These are phyloP conservation scores for Panaeolus papilionaceus DNA, from an alignment of 768 basidiomycete genomes.

Conservation along the genomic window DNA sequence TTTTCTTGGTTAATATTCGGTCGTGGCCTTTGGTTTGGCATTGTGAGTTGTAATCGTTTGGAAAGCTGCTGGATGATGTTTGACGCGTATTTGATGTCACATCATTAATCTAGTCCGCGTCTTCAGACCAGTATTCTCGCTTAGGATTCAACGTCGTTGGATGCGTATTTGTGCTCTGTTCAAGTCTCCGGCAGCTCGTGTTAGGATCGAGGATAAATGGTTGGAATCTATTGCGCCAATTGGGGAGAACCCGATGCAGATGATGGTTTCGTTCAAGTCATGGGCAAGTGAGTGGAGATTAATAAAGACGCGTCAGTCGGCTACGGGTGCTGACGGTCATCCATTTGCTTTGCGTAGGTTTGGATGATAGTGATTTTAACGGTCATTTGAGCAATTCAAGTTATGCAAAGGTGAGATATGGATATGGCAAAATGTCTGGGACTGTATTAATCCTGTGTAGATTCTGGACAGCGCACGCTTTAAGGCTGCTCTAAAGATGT, in stretches of 20 bases:
- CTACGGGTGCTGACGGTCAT: conserved; percentile 1
- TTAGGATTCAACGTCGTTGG: conserved; percentile 39
- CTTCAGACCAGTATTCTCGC: conserved; percentile 50
- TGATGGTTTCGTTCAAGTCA: conserved; percentile 43
- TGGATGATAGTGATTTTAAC: conserved; percentile 79
- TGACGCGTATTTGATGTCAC: conserved; percentile 7
- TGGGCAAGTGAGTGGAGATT: conserved; percentile 63
- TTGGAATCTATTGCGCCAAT: conserved; percentile 55
- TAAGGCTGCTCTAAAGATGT: conserved; percentile 51
- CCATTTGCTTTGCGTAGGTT: conserved; percentile 39
- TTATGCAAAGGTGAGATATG: conserved; percentile 68
- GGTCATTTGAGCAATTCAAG: conserved; percentile 82
- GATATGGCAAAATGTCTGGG: no score
- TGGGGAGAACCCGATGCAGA: conserved; percentile 61
- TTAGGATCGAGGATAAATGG: conserved; percentile 48
- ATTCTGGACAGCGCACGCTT: conserved; percentile 56
- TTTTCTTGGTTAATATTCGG: conserved; percentile 64
- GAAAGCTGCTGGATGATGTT: background rate
- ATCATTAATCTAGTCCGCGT: conserved; percentile 47
- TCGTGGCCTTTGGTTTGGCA: conserved; percentile 76
- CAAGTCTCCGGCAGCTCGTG: conserved; percentile 37
- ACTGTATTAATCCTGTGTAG: conserved; percentile 26
- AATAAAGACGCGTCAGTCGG: conserved; percentile 8
- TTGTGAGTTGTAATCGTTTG: conserved; percentile 47
- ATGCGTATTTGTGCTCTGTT: conserved; percentile 45